Base-by-base conservation (phyloP, 192 early-diverging fungal genomes). In the Umbelopsis isabellina region DNA sequence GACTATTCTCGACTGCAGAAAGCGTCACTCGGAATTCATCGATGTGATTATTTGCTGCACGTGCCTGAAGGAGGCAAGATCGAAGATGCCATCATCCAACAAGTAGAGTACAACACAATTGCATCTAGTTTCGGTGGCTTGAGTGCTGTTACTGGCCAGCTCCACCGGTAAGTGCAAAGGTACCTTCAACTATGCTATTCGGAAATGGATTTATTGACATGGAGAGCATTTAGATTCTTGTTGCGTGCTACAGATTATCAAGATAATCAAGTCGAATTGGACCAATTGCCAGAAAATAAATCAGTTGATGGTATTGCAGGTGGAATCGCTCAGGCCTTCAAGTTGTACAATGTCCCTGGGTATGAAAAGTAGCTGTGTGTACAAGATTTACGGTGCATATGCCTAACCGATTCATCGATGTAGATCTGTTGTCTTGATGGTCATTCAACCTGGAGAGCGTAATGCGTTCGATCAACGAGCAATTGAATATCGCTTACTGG, bases 91-190 rank as follows among this genome's bases (percentile, higher is more conserved):
- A 77, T 79, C 30, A 84, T 93, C 49, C 90, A 96, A 75, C 97
- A 99, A 75, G 97, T 99, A 2, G 97, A 99, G 70, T 89, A 97
- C 72, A 99, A 99, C 80, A 98, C 97, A 5, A 97, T 99, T 78
- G 86, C 96, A 5, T 83, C 92, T 7, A 93, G 92, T n/a, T 99
- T 99, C 79, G 87, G 90, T 13, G 89, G 91, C 71, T 82, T 99
- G 16, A 94, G 93, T 1, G 79, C 87, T 0, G 76, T 91, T 47
- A 89, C 90, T 15, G 81, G 84, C 18, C 84, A 95, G 50, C 80
- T 98, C 35, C 97, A 98, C 73, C 75, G 82, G 91, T 94, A 86
- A 71, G 67, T 58, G n/a, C n/a, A n/a, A 8, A 37, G 13, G 25
- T 3, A 25, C 3, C 27, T 61, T 35, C 0, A 27, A 2, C 30